phyloP scores from a whole-genome alignment of 2,329 filamentous ascomycete genomes.

The Nigrograna mackinnonii region DNA sequence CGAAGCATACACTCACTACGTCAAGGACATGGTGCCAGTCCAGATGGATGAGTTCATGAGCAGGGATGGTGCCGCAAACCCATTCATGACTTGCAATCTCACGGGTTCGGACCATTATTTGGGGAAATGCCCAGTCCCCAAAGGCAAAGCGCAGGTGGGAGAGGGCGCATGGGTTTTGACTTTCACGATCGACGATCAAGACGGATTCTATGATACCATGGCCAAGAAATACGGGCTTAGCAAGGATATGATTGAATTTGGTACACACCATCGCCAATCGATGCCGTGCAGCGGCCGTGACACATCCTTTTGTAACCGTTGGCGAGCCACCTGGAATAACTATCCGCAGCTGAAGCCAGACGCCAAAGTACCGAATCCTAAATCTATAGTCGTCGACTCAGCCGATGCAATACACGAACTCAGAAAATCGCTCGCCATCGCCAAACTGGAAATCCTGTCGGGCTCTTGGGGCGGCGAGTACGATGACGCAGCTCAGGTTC shows the following conservation, averaged over 20 bases:
- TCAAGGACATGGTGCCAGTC: slow-evolving; percentile 3
- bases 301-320: background rate
- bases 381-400: too few species aligned
- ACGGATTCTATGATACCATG: background rate
- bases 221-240: background rate
- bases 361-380: too few species aligned
- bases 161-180: background rate
- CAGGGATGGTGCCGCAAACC: background rate
- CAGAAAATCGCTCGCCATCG: background rate
- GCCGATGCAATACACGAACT: background rate
- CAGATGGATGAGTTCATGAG: background rate
- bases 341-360: too few species aligned
- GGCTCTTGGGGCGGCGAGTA: slow-evolving; percentile 1
- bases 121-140: background rate
- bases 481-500: slow-evolving; percentile 2
- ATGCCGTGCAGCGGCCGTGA: background rate
- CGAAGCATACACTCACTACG: slow-evolving; percentile 6
- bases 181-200: background rate
- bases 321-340: background rate
- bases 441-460: background rate
- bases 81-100: background rate
- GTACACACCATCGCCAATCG: background rate
- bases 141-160: background rate
- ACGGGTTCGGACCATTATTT: background rate
- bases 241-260: background rate